phyloP scores from a whole-genome alignment of 2,329 filamentous ascomycete species.

The Dothistroma pini region DNA sequence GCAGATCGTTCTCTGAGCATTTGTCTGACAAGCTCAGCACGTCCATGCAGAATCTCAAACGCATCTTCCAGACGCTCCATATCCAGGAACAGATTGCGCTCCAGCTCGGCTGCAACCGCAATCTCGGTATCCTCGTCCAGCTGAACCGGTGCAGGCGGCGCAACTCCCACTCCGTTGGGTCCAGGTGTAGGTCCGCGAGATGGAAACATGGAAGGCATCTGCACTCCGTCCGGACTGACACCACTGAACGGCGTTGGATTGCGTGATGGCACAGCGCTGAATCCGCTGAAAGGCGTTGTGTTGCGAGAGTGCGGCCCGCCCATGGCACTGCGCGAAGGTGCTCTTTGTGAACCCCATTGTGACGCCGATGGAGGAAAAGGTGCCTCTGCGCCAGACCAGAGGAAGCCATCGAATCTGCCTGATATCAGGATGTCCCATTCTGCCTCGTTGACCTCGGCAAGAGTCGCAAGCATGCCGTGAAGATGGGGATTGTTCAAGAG shows the following conservation, averaged over 20 bases:
- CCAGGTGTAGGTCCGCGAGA: constrained; percentile 33
- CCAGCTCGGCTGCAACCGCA: constrained; percentile 81
- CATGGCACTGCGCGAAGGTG: constrained; percentile 41
- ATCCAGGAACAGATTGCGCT: constrained; percentile 85
- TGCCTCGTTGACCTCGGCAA: constrained; percentile 82
- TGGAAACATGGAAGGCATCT: constrained; percentile 31
- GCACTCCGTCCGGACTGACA: constrained; percentile 28
- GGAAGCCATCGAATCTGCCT: constrained; percentile 90
- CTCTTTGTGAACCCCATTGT: constrained; percentile 28
- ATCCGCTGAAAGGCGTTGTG: constrained; percentile 56
- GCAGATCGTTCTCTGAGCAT: constrained; percentile 78
- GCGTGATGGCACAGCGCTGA: constrained; percentile 48
- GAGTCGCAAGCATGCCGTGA: constrained; percentile 81
- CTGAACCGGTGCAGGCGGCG: constrained; percentile 63
- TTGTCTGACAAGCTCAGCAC: constrained; percentile 75
- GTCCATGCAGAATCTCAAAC: constrained; percentile 84
- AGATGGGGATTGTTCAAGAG: constrained; percentile 76
- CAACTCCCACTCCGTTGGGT: constrained; percentile 31
- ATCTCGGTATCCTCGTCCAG: constrained; percentile 94
- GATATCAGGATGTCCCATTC: constrained; percentile 97
- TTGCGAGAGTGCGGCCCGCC: constrained; percentile 43
- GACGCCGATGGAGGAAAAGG: constrained; percentile 35
- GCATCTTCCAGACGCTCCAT: constrained; percentile 96
- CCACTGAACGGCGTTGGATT: constrained; percentile 48
- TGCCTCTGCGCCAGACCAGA: constrained; percentile 85